phyloP scores from a whole-genome alignment of 2,329 filamentous ascomycete species.

The Fusarium hainanense region DNA sequence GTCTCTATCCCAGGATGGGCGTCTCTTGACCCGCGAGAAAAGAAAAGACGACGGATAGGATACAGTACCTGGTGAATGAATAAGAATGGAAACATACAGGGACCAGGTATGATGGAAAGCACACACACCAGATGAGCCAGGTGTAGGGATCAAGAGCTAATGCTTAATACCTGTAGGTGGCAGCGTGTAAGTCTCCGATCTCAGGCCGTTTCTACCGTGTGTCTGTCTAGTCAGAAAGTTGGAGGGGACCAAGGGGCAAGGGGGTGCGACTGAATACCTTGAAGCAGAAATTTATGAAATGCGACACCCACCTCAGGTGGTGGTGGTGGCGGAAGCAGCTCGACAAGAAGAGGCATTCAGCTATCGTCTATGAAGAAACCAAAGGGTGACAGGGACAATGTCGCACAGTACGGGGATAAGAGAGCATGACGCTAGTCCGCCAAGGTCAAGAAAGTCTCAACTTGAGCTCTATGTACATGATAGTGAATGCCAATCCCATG shows the following conservation, averaged over 20 bases:
- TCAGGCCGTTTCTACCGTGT: conserved; percentile 33
- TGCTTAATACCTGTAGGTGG: conserved; percentile 28
- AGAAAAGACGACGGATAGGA: conserved; percentile 26
- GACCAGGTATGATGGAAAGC: conserved; percentile 36
- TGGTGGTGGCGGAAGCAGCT: conserved; percentile 34
- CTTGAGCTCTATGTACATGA: conserved; percentile 32
- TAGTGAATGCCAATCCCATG: conserved; percentile 39
- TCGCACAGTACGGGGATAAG: conserved; percentile 43
- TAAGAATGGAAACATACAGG: conserved; percentile 40
- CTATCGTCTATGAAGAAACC: conserved; percentile 30
- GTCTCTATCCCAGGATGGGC: conserved; percentile 37
- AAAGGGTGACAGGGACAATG: conserved; percentile 36
- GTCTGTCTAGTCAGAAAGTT: conserved; percentile 30
- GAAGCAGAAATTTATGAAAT: conserved; percentile 16
- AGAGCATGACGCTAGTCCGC: conserved; percentile 39
- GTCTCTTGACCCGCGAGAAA: conserved; percentile 40
- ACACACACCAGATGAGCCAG: conserved; percentile 32
- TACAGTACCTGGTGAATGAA: conserved; percentile 31
- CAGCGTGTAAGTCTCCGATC: conserved; percentile 40
- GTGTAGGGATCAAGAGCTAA: conserved; percentile 44
- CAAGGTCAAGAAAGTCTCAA: conserved; percentile 42
- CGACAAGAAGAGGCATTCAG: conserved; percentile 43
- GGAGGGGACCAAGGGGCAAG: conserved; percentile 25
- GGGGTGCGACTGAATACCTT: conserved; percentile 23
- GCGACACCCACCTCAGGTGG: conserved; percentile 32